Conservation (phyloP, 2,329 filamentous ascomycete genomes). For the Anthostomella pinea region DNA sequence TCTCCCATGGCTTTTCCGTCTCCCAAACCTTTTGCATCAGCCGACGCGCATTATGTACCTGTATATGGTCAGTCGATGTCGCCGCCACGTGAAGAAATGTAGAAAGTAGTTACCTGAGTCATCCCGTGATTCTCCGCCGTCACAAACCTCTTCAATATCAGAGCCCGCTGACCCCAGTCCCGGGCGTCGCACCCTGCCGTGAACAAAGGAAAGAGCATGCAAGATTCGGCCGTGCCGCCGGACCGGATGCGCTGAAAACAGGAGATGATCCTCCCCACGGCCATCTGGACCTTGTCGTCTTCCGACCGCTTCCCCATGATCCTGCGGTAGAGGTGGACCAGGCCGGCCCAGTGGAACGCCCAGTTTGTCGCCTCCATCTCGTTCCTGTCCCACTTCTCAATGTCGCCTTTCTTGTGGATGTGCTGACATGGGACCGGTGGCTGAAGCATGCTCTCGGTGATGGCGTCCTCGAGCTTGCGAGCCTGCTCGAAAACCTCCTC, state of each 20-base stretch:
- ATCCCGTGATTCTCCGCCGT: constrained; percentile 71
- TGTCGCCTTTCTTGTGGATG: constrained; percentile 46
- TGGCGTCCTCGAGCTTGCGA: constrained; percentile 55
- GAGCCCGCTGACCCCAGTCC: constrained; percentile 51
- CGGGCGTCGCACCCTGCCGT: constrained; percentile 74
- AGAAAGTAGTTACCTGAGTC: constrained; percentile 61
- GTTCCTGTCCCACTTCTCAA: constrained; percentile 55
- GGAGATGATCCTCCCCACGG: constrained; percentile 61
- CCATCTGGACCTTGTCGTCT: constrained; percentile 59
- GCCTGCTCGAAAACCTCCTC: constrained; percentile 54
- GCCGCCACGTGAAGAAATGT: constrained; percentile 1
- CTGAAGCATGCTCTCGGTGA: constrained; percentile 54
- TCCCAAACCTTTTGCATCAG: constrained; percentile 70
- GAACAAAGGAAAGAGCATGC: constrained; percentile 77
- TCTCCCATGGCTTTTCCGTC: constrained; percentile 67
- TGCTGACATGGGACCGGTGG: constrained; percentile 43
- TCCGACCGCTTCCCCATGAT: constrained; percentile 60
- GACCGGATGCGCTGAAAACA: constrained; percentile 60
- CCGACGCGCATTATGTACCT: constrained; percentile 58
- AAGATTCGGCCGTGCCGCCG: constrained; percentile 70
- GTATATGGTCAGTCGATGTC: constrained; percentile 14
- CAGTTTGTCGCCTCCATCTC: constrained; percentile 72
- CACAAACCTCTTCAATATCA: constrained; percentile 64
- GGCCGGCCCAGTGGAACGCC: constrained; percentile 75
- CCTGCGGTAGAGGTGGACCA: constrained; percentile 72